phyloP scores from a whole-genome alignment of 345 rosid species.

The Corymbia maculata region DNA sequence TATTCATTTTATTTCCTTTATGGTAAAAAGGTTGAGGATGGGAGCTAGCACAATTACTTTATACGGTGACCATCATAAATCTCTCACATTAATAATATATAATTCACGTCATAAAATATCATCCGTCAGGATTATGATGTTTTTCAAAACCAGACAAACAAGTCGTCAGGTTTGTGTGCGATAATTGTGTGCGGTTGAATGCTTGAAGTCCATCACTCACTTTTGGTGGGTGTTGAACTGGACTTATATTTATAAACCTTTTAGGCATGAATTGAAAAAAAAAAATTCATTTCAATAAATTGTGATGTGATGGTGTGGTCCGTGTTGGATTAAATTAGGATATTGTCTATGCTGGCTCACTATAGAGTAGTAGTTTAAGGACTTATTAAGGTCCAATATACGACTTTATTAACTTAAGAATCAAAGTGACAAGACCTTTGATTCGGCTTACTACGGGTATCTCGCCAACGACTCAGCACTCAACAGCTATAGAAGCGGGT shows the following conservation, averaged over 20 bases:
- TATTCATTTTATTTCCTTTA: background rate
- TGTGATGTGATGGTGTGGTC: background rate
- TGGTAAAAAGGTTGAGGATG: background rate
- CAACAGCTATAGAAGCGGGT: too few species aligned
- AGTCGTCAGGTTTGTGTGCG: background rate
- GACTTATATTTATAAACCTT: background rate
- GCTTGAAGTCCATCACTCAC: background rate
- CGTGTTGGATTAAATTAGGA: accelerated
- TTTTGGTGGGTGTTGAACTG: background rate
- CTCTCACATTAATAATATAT: background rate
- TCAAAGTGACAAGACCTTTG: too few species aligned
- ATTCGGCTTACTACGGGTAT: too few species aligned
- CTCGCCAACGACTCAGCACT: too few species aligned
- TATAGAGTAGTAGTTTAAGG: too few species aligned
- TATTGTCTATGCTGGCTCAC: too few species aligned
- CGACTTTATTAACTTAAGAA: too few species aligned
- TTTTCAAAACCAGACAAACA: background rate
- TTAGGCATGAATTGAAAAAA: background rate
- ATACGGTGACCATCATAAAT: background rate
- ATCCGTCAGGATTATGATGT: background rate
- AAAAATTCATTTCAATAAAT: background rate
- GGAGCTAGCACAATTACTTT: background rate
- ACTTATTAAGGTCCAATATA: too few species aligned
- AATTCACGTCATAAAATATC: background rate
- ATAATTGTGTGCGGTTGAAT: background rate